Base-by-base conservation (phyloP, 768 basidiomycete genomes). In the Macrolepiota albuminosa region DNA sequence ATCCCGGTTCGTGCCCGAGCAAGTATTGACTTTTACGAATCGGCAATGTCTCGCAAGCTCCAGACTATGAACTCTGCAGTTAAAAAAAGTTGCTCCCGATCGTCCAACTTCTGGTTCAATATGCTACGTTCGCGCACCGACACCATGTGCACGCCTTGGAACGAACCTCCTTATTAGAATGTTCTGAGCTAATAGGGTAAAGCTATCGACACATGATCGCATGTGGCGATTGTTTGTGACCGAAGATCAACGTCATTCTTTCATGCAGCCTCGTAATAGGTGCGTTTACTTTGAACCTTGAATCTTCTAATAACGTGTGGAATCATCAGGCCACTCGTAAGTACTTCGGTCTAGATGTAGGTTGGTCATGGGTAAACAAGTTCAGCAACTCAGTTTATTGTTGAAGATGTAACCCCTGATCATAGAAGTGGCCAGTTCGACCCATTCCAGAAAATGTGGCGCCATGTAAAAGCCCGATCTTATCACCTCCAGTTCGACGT, bases 181-280 rank as follows among this genome's bases (percentile, higher is more conserved):
- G 36, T 24, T 39, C 46, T 36, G 42, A 14, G 18, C 46, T 53
- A 55, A 54, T 50, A 26, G 46, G 18, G 24, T 54, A 49, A 55
- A 33, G 11, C 34, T 58, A 61, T 54, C 31, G 36, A 49, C 56
- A 6, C 53, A 43, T 53, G 42, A 31, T 59, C 51, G 8, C 13
- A 21, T 59, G 43, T 53, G 14, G 43, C 26, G 18, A 46, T 46
- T 11, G 43, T 36, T 36, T 53, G 21, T 53, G 58, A 34, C 34
- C 51, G 45, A 59, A 31, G 51, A 53, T 53, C 58, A 53, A 46
- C 42, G 42, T 53, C 50, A 53, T 59, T 13, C n/a, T 45, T 58
- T 52, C 4, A 29, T 54, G 26, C n/a, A 13, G 6, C 45, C 18
- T 26, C 51, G 58, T 59, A 59, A 59, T 53, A 54, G 58, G 37